Conservation (phyloP, 2,329 filamentous ascomycete genomes). For the Davidsoniella australis region DNA sequence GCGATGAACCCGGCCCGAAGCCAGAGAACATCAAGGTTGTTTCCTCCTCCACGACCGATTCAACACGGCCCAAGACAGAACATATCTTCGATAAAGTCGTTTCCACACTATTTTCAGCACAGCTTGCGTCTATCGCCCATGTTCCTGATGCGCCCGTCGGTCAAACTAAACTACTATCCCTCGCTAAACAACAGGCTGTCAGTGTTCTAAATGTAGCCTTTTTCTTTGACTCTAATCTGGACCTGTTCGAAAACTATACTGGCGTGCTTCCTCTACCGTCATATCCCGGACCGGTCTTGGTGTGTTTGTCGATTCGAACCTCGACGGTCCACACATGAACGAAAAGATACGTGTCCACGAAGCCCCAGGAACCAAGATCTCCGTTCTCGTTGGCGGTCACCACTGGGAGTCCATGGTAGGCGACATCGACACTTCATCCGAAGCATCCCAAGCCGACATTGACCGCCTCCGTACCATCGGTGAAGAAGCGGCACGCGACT, state of each 20-base stretch:
- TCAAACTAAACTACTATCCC: constrained; percentile 25
- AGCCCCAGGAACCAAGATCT: constrained; percentile 61
- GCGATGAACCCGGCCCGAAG: not conserved
- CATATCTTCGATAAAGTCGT: constrained; percentile 39
- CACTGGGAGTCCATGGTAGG: constrained; percentile 54
- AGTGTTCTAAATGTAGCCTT: constrained; percentile 88
- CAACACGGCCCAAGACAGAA: not conserved
- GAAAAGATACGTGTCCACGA: constrained; percentile 18
- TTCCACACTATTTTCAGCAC: constrained; percentile 40
- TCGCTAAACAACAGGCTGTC: constrained; percentile 43
- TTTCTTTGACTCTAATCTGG: constrained; percentile 50
- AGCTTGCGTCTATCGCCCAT: constrained; percentile 20
- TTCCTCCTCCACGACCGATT: not conserved
- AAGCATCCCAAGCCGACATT: constrained; percentile 36
- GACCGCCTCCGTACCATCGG: constrained; percentile 55
- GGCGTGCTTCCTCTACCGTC: constrained; percentile 80
- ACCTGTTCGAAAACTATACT: constrained; percentile 54
- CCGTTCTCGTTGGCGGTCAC: constrained; percentile 88
- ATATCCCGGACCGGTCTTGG: constrained; percentile 66
- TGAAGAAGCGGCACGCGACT: constrained; percentile 52
- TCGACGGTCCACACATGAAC: constrained; percentile 31
- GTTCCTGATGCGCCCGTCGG: constrained; percentile 16
- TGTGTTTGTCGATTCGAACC: constrained; percentile 77
- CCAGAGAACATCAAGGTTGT: not conserved
- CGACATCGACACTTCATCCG: constrained; percentile 15